Percentiles rank a stretch among this genome's conserved stretches.
Evolutionary conservation across 23 red algal genomes (phyloP).

Genomic region (Gracilaria gracilis): DNA sequence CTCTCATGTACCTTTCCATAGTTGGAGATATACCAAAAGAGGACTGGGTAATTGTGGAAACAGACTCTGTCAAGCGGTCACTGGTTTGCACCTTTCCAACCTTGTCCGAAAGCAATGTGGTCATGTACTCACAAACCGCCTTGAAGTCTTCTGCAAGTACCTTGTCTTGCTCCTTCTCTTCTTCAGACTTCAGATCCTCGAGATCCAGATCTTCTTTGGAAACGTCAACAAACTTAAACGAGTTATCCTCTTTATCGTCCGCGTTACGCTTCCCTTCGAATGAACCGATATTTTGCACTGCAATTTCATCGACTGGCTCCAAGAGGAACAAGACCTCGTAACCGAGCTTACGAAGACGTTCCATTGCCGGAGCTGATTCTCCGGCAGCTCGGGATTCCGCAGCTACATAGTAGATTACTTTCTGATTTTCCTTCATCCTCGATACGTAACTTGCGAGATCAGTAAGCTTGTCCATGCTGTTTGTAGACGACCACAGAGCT

Average conservation of each 20-base stretch:
- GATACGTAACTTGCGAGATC: constrained; percentile 87
- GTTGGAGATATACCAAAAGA: constrained; percentile 91
- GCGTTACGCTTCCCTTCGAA: constrained; percentile 74
- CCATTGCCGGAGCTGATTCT: constrained; percentile 82
- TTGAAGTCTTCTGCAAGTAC: constrained; percentile 64
- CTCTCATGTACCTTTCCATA: constrained; percentile 96
- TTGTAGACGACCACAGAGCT: constrained; percentile 83
- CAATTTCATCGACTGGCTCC: constrained; percentile 97
- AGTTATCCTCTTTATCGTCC: constrained; percentile 70
- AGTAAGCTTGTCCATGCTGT: constrained; percentile 67
- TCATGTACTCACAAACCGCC: constrained; percentile 71
- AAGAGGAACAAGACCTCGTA: constrained; percentile 94
- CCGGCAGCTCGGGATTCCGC: constrained; percentile 71
- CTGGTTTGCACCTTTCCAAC: constrained; percentile 88
- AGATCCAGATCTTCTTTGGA: constrained; percentile 80
- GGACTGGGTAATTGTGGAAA: constrained; percentile 87
- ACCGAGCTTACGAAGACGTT: constrained; percentile 84
- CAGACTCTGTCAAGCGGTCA: constrained; percentile 90
- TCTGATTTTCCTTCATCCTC: constrained; percentile 92
- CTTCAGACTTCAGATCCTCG: constrained; percentile 82
- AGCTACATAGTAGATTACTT: constrained; percentile 91
- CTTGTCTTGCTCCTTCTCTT: constrained; percentile 79
- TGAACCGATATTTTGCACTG: constrained; percentile 72
- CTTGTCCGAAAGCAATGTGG: constrained; percentile 70
- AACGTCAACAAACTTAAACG: constrained; percentile 87